These are phyloP conservation scores for Coemansia sp. DNA, from an alignment of 192 early-diverging fungal species.

Conservation along the genomic window DNA sequence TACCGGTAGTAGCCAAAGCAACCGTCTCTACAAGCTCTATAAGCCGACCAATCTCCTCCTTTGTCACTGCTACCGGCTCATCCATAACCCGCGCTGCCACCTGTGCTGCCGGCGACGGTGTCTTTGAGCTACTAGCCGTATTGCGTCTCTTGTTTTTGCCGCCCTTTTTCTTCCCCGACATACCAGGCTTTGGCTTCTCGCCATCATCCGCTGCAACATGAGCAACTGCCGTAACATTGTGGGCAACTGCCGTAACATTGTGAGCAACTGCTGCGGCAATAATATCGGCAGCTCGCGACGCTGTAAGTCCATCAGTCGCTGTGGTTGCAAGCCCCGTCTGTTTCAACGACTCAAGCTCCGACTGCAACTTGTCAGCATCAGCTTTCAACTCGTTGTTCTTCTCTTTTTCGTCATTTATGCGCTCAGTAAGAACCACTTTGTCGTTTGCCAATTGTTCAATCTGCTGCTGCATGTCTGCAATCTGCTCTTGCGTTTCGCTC, in stretches of 20 bases:
- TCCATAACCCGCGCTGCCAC: neutral
- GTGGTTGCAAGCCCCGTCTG: neutral
- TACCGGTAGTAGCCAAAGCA: neutral
- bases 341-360: neutral
- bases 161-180: slow-evolving; percentile 22
- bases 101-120: slow-evolving; percentile 17
- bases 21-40: slow-evolving; percentile 25
- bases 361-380: neutral
- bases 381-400: neutral
- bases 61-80: slow-evolving; percentile 7
- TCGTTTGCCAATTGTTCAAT: slow-evolving; percentile 7
- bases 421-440: neutral
- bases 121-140: slow-evolving; percentile 8
- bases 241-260: slow-evolving; percentile 10
- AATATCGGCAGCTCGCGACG: slow-evolving; percentile 24
- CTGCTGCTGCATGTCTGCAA: neutral
- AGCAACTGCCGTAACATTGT: neutral
- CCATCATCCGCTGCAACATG: neutral
- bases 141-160: slow-evolving; percentile 36
- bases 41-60: slow-evolving; percentile 27
- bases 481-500: slow-evolving; percentile 11
- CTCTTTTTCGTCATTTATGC: neutral
- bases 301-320: slow-evolving; percentile 3
- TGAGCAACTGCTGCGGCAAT: slow-evolving; percentile 25
- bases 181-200: slow-evolving; percentile 3